Conservation (phyloP, 2,329 filamentous ascomycete species). For the Septoria linicola region DNA sequence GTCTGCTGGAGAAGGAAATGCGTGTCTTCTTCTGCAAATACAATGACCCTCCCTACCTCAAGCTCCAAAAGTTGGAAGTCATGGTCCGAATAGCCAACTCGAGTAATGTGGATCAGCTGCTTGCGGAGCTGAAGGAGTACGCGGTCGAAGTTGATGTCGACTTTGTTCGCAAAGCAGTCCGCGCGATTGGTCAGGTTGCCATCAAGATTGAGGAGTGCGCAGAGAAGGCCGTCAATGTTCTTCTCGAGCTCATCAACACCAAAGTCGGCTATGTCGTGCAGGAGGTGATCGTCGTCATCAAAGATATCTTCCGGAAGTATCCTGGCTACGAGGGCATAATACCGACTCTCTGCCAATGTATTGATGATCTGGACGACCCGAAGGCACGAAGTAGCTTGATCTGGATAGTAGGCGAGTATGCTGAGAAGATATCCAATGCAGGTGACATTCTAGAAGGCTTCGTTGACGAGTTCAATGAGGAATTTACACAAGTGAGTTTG, state of each 20-base stretch:
- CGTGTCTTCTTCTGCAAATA: slow-evolving; percentile 99
- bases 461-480: slow-evolving; percentile 90
- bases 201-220: slow-evolving; percentile 97
- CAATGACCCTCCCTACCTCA: slow-evolving; percentile 96
- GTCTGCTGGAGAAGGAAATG: slow-evolving; percentile 95
- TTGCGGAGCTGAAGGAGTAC: slow-evolving; percentile 95
- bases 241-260: slow-evolving; percentile 90
- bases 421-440: slow-evolving; percentile 99
- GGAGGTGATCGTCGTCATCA: slow-evolving; percentile 97
- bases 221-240: slow-evolving; percentile 90
- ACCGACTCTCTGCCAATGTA: slow-evolving; percentile 90
- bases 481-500: slow-evolving; percentile 79
- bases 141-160: slow-evolving; percentile 99
- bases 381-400: slow-evolving; percentile 87
- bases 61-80: slow-evolving; percentile 95
- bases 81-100: slow-evolving; percentile 99
- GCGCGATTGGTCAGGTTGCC: slow-evolving; percentile 94
- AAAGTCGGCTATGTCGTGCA: slow-evolving; percentile 99
- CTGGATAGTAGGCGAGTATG: slow-evolving; percentile 99
- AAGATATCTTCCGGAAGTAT: slow-evolving; percentile 96
- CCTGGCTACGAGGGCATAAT: slow-evolving; percentile 98
- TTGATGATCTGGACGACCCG: slow-evolving; percentile 94
- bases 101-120: slow-evolving; percentile 88
- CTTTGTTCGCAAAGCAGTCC: slow-evolving; percentile 89
- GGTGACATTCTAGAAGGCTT: slow-evolving; percentile 89